Base-by-base conservation (phyloP, 2,329 filamentous ascomycete species). In the Colletotrichum spaethianum region DNA sequence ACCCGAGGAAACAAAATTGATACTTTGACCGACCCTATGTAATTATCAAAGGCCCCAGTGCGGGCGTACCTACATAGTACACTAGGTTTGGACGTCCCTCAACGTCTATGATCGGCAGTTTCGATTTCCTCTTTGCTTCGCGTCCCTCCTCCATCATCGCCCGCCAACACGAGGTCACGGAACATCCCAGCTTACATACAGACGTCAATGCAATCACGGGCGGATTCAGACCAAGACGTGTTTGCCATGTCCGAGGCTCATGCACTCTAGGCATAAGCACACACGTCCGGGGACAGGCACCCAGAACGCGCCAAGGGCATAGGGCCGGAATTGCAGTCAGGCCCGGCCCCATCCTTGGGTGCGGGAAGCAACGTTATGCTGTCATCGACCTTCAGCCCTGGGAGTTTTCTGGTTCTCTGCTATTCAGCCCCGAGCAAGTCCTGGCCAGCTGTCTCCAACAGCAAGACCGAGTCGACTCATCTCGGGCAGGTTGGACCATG, bases 371-470 rank as follows among this genome's bases (percentile, higher is more conserved):
- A 69, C 65, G 65, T 38, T 69, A 69, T 63, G 63, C 57, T 68
- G 65, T 72, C 69, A 69, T 69, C 65, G 60, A 28, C 59, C 56
- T 55, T 63, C 65, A 69, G 69, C 69, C 65, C 69, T 69, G 65
- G 50, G 40, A 46, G 44, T 69, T 63, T 68, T n/a, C 12, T 38
- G n/a, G 20, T 18, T 48, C 14, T n/a, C 44, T 31, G 18, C 4
- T 28, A 14, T 20, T n/a, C 31, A 33, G 23, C 31, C 28, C 44
- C 52, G 31, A 57, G 52, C 40, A 9, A 40, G 23, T 14, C 23
- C 53, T 38, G 40, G 18, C n/a, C 12, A 8, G 16, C 16, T 38
- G 33, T 16, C 28, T 28, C 16, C 48, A 40, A 44, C 28, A 33
- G 12, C 23, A n/a, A 46, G 33, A 60, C 57, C 53, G 12, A 36